Evolutionary conservation across 2,329 filamentous ascomycete genomes (phyloP).

Genomic region (Lachnellula occidentalis): DNA sequence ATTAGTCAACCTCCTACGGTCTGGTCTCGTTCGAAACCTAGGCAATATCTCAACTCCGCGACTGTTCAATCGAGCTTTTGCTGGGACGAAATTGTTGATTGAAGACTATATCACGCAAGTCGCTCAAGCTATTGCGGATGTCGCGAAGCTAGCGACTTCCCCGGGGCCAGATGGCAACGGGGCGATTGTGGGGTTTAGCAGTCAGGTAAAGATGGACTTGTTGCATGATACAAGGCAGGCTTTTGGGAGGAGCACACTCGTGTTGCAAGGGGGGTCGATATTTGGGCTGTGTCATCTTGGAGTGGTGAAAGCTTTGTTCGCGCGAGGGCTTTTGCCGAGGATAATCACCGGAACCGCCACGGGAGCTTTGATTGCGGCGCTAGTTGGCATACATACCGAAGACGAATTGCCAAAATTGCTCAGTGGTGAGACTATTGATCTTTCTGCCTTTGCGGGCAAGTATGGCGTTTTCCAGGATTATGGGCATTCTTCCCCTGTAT

Average conservation of each 20-base stretch:
- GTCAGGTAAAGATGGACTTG: slow-evolving; percentile 67
- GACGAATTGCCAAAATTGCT: slow-evolving; percentile 76
- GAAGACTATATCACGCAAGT: slow-evolving; percentile 87
- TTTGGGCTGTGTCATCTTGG: slow-evolving; percentile 88
- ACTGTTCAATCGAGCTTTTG: slow-evolving; percentile 79
- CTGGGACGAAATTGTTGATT: slow-evolving; percentile 83
- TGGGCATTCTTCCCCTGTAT: slow-evolving; percentile 30
- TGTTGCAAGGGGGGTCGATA: slow-evolving; percentile 84
- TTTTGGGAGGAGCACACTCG: slow-evolving; percentile 78
- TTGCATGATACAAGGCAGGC: slow-evolving; percentile 83
- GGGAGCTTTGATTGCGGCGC: slow-evolving; percentile 80
- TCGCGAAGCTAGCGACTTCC: slow-evolving; percentile 60
- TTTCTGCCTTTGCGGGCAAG: slow-evolving; percentile 64
- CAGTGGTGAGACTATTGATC: slow-evolving; percentile 73
- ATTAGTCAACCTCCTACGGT: slow-evolving; percentile 74
- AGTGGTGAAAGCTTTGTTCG: slow-evolving; percentile 80
- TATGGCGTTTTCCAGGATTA: slow-evolving; percentile 31
- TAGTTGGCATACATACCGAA: slow-evolving; percentile 82
- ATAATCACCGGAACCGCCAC: slow-evolving; percentile 91
- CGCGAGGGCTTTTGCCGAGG: slow-evolving; percentile 73
- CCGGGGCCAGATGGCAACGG: slow-evolving; percentile 36
- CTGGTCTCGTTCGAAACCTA: slow-evolving; percentile 76
- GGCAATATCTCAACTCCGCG: slow-evolving; percentile 81
- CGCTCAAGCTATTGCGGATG: slow-evolving; percentile 72
- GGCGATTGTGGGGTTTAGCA: slow-evolving; percentile 34